Conservation (phyloP, 1,139 yeast genomes). For the Suhomyces bolitotheri region DNA sequence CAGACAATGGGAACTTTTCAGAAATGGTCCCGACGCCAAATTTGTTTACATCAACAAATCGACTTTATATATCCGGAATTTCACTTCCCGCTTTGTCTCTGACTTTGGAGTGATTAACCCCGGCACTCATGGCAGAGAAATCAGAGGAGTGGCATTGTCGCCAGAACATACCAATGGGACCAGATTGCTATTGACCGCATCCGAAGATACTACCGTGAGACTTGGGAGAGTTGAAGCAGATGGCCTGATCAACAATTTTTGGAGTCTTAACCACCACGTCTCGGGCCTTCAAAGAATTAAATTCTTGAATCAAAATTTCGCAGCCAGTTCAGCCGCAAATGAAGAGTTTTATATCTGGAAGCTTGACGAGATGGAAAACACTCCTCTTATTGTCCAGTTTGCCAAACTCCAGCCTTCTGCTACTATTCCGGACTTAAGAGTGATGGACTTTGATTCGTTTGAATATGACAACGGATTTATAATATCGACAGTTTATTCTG, state of each 20-base stretch:
- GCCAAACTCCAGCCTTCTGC: conserved; percentile 49
- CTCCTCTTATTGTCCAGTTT: conserved; percentile 46
- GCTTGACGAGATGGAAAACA: conserved; percentile 34
- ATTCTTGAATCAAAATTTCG: conserved; percentile 51
- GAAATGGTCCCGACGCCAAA: conserved; percentile 21
- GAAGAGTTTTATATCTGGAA: conserved; percentile 89
- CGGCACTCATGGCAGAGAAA: conserved; percentile 92
- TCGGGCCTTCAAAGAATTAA: conserved; percentile 82
- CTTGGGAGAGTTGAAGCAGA: conserved; percentile 46
- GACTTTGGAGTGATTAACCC: conserved; percentile 35
- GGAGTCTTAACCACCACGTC: conserved; percentile 78
- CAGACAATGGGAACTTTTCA: conserved; percentile 67
- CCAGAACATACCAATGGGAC: conserved; percentile 25
- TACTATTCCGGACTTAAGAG: conserved; percentile 77
- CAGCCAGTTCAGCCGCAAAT: conserved; percentile 76
- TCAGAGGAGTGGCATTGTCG: conserved; percentile 63
- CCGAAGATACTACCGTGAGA: conserved; percentile 83
- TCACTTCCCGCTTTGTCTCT: conserved; percentile 22
- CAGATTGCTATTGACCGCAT: conserved; percentile 64
- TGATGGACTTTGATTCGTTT: conserved; percentile 74
- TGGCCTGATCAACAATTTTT: conserved; percentile 48
- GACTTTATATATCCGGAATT: conserved; percentile 31
- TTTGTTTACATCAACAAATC: conserved; percentile 62
- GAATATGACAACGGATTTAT: conserved; percentile 46
- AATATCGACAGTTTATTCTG: conserved; percentile 76